phyloP scores from a whole-genome alignment of 2,329 filamentous ascomycete species.

The Colletotrichum tofieldiae region DNA sequence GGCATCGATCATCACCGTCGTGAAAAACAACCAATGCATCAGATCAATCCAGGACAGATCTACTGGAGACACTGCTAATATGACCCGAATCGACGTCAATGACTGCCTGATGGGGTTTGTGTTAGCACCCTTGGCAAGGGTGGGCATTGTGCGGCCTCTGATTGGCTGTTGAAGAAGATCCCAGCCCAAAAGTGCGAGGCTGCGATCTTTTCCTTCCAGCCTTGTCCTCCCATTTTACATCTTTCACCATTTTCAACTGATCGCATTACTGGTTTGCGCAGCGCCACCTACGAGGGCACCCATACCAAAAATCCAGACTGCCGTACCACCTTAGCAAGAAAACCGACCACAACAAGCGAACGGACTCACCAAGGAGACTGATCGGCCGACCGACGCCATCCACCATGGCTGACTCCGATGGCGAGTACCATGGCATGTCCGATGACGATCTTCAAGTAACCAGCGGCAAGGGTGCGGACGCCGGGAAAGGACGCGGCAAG shows the following conservation, averaged over 20 bases:
- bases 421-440: constrained; percentile 77
- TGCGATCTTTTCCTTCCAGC: constrained; percentile 33
- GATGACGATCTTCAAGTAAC: constrained; percentile 74
- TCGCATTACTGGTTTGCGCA: neutral
- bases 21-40: neutral
- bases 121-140: constrained; percentile 12
- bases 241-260: neutral
- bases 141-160: constrained; percentile 1
- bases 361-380: neutral
- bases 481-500: constrained; percentile 45
- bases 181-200: constrained; percentile 31
- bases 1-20: neutral
- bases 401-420: constrained; percentile 81
- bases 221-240: constrained; percentile 24
- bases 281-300: neutral
- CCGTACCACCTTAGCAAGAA: neutral
- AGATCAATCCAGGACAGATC: neutral
- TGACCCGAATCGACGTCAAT: neutral
- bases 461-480: constrained; percentile 36
- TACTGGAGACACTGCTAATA: neutral
- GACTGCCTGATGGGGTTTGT: neutral
- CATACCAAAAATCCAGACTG: neutral
- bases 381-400: constrained; percentile 11
- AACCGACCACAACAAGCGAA: neutral
- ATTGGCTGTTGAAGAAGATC: constrained; percentile 19